Base-by-base conservation (phyloP, 2,329 filamentous ascomycete genomes). In the Endocalyx cinctus region DNA sequence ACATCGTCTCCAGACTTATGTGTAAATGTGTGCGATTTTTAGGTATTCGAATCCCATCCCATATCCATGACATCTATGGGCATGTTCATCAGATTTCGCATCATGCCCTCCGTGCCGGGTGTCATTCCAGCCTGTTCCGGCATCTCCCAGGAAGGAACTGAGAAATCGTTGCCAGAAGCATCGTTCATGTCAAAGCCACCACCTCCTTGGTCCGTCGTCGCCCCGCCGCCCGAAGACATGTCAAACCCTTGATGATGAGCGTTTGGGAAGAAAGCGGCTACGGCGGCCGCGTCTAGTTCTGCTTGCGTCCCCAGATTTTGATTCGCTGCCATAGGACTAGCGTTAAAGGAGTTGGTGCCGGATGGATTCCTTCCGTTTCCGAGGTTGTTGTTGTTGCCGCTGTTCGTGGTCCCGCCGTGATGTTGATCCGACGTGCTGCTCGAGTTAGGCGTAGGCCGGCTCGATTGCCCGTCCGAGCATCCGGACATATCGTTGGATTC, bases 11-110 rank as follows among this genome's bases (percentile, higher is more conserved):
- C n/a, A n/a, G n/a, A n/a, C n/a, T n/a, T n/a, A n/a, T n/a, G n/a
- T n/a, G n/a, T n/a, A n/a, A n/a, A n/a, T n/a, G n/a, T n/a, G 42
- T 41, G 17, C 19, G 27, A 27, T 27, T 13, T 6, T 27, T 13
- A 11, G 15, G 27, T 13, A 11, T 5, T 26, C 7, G 51, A 54
- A 37, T 71, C 69, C 71, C 71, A 74, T 13, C 53, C 56, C 37
- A 73, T 56, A 43, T 76, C 74, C 70, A 81, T 77, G 10, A 69
- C 68, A 43, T 80, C 75, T 67, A 81, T 75, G 0, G 73, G 69
- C 17, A 37, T 45, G 34, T 68, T 71, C 68, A 78, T 74, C 35
- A 79, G 57, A 7, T 72, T 69, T 37, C 72, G 62, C 29, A 80
- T 55, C 27, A 80, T 67, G 0, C 74, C 74, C 30, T 79, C 74